A percentile compares a stretch with the other conserved stretches of the same genome.
phyloP scores from a whole-genome alignment of 768 basidiomycete species.

The Panus rudis region DNA sequence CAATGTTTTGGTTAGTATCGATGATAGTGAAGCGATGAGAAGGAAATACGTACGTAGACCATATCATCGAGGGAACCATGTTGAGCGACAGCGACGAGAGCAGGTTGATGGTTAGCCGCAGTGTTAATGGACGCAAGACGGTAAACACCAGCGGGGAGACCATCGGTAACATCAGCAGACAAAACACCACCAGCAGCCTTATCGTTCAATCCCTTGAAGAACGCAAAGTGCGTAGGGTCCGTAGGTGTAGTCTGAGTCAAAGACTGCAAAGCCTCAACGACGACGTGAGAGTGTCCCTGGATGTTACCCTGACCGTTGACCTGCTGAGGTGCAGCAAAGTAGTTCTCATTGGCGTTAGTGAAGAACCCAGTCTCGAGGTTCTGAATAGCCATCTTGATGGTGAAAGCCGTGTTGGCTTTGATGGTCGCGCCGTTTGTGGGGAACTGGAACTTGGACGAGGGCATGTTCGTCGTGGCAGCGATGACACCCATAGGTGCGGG shows the following conservation, averaged over 20 bases:
- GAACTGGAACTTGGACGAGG: slow-evolving; percentile 44
- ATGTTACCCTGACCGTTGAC: slow-evolving; percentile 20
- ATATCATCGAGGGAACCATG: slow-evolving; percentile 56
- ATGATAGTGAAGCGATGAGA: slow-evolving; percentile 1
- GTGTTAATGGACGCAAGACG: slow-evolving; percentile 50
- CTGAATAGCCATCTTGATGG: slow-evolving; percentile 41
- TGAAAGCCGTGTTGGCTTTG: slow-evolving; percentile 41
- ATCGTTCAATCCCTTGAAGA: slow-evolving; percentile 46
- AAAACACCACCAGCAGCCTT: slow-evolving; percentile 36
- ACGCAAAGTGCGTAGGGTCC: slow-evolving; percentile 46
- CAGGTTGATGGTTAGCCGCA: slow-evolving; percentile 53
- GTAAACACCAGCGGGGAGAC: slow-evolving; percentile 55
- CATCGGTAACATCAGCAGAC: slow-evolving; percentile 41
- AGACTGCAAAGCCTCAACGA: slow-evolving; percentile 38
- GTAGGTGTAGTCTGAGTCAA: slow-evolving; percentile 38
- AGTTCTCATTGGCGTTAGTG: slow-evolving; percentile 47
- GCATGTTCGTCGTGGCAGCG: slow-evolving; percentile 43
- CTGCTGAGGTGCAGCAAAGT: slow-evolving; percentile 46
- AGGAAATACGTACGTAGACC: slow-evolving; percentile 40
- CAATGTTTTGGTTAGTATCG: background rate
- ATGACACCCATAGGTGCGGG: slow-evolving; percentile 50
- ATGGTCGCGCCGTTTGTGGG: slow-evolving; percentile 43
- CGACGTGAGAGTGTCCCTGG: slow-evolving; percentile 52
- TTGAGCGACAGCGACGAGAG: slow-evolving; percentile 50
- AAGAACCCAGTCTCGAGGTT: slow-evolving; percentile 50